A percentile compares a stretch with the other conserved stretches of the same genome.
phyloP scores from a whole-genome alignment of 371 early-diverging fungal genomes.

The Aphelidium insulamus region DNA sequence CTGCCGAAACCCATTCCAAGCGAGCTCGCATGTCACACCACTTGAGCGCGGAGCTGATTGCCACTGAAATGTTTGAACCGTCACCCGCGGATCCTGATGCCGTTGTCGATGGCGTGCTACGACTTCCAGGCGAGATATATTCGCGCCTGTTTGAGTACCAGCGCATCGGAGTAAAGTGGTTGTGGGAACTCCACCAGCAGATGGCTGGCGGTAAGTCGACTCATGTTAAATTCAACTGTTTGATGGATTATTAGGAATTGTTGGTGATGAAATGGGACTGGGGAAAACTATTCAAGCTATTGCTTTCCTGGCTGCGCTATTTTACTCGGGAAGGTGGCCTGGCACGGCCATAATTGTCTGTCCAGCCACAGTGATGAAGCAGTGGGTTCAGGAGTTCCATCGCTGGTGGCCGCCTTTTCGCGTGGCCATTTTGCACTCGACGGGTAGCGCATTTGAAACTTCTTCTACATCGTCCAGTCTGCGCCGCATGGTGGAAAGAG shows the following conservation, averaged over 20 bases:
- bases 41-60: no score
- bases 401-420: constrained; percentile 88
- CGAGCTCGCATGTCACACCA: no score
- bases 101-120: constrained; percentile 23
- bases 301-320: constrained; percentile 48
- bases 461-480: constrained; percentile 1
- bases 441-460: constrained; percentile 41
- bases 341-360: constrained; percentile 61
- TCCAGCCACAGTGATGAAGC: constrained; percentile 85
- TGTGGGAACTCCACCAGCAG: constrained; percentile 69
- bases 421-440: constrained; percentile 64
- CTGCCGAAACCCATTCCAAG: constrained; percentile 5
- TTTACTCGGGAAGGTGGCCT: constrained; percentile 27
- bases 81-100: constrained; percentile 36
- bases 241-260: no score
- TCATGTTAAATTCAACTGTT: no score
- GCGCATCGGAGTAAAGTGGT: constrained; percentile 70
- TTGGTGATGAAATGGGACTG: constrained; percentile 97
- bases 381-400: constrained; percentile 93
- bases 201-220: no score
- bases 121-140: constrained; percentile 66
- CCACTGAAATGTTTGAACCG: constrained; percentile 27
- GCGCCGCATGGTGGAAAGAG: constrained; percentile 8
- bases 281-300: constrained; percentile 94
- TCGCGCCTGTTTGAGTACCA: constrained; percentile 81